phyloP scores from a whole-genome alignment of 164 flowering plant genomes.

The Houttuynia cordata region DNA sequence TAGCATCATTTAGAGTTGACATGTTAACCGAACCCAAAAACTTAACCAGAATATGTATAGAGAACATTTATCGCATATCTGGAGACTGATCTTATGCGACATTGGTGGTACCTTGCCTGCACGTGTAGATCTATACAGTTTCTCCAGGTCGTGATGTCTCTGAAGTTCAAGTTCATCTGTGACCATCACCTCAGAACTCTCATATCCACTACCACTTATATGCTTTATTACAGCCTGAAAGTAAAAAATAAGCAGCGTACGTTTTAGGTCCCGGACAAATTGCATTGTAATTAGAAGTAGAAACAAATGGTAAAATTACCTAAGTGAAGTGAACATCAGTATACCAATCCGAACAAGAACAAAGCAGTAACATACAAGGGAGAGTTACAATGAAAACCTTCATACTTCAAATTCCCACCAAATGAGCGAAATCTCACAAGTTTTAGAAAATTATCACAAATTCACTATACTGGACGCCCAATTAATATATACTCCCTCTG shows the following conservation, averaged over 20 bases:
- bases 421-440: neutral
- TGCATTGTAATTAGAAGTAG: neutral
- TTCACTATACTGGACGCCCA: too few relatives aligned
- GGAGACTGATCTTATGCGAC: neutral
- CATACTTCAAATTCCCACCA: neutral
- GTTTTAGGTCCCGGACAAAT: neutral
- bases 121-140: conserved; percentile 79
- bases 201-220: conserved; percentile 75
- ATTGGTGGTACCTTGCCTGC: conserved; percentile 53
- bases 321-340: neutral
- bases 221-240: conserved; percentile 92
- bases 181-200: conserved; percentile 73
- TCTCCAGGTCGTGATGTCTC: conserved; percentile 88
- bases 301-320: too few relatives aligned
- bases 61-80: too few relatives aligned
- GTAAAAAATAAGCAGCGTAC: conserved; percentile 1
- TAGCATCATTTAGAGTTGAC: too few relatives aligned
- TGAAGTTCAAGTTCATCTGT: conserved; percentile 89
- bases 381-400: neutral
- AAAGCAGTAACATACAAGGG: neutral
- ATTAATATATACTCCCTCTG: too few relatives aligned
- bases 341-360: too few relatives aligned
- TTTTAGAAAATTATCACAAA: too few relatives aligned
- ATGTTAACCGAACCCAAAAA: too few relatives aligned
- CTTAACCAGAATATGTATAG: too few relatives aligned